Evolutionary conservation across 148 eudicot genomes (phyloP).

Genomic region (Chenopodium suecicum): DNA sequence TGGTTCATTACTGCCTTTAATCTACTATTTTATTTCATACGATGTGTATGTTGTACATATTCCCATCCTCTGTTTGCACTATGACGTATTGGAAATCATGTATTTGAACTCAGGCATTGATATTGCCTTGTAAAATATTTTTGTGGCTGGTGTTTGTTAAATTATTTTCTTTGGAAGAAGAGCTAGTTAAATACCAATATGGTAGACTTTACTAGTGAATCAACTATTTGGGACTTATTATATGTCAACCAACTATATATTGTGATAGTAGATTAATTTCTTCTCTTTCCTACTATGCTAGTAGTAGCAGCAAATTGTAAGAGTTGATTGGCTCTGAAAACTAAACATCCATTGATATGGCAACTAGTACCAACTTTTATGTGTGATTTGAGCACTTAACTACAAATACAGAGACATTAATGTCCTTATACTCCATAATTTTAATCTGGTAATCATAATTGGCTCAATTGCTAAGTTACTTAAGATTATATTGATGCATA

Average conservation of each 20-base stretch:
- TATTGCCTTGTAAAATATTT: neutral
- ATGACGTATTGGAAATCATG: neutral
- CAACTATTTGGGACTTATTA: neutral
- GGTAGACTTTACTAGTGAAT: neutral
- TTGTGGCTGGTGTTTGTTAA: neutral
- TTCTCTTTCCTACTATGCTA: too few species aligned
- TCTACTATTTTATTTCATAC: neutral
- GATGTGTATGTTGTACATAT: neutral
- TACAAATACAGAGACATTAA: neutral
- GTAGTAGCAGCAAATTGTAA: neutral
- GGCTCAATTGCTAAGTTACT: neutral
- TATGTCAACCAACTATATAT: neutral
- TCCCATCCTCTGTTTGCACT: neutral
- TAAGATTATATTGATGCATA: neutral
- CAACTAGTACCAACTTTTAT: neutral
- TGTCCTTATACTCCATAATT: neutral
- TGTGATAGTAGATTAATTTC: neutral
- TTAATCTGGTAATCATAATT: neutral
- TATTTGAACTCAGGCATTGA: neutral
- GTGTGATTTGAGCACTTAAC: neutral
- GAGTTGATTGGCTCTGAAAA: neutral
- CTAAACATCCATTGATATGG: neutral
- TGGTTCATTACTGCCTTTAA: neutral
- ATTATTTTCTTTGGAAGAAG: too few species aligned
- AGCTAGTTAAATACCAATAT: too few species aligned